Base-by-base conservation (phyloP, 2,329 filamentous ascomycete genomes). In the Trichophyton mentagrophytes region DNA sequence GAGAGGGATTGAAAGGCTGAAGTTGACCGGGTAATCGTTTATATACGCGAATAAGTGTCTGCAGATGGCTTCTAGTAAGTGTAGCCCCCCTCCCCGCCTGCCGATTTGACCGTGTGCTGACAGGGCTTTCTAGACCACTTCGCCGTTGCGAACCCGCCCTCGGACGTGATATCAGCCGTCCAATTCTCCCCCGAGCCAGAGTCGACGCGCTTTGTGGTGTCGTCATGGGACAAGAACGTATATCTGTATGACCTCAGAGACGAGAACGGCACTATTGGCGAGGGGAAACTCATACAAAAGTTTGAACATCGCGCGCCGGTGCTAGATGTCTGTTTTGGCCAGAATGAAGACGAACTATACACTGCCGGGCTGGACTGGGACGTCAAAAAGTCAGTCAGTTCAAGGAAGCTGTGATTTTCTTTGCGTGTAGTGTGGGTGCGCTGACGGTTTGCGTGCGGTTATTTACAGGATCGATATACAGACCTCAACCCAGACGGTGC, bases 211-310 rank as follows among this genome's bases (percentile, higher is more conserved):
- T 81, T 99, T 42, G 83, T 95, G n/a, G 91, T 92, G 67, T 87
- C 91, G 9, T 96, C 90, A 61, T 99, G 93, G 93, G 92, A 97
- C 76, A 89, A 86, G 74, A 84, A 89, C 72, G 84, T 95, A 61
- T 95, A 96, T 74, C 80, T 92, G 59, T 97, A 97, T 79, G 89
- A 95, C 70, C 82, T 87, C 62, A 76, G 78, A 17, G 74, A 75
- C 53, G 77, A 78, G 64, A 81, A 80, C 58, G 72, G 71, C 22
- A 79, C 81, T 64, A 79, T 82, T 42, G 82, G 81, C 25, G 74
- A 77, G 58, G 85, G 84, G 5, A 82, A 81, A 60, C 79, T 95
- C 33, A 69, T 91, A 36, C 82, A 83, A 65, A 89, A 86, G 65
- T 90, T 87, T 69, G 86, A 90, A 72, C 87, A 93, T 72, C 83